phyloP scores from a whole-genome alignment of 306 rosid species.

The Casuarina cunninghamiana region DNA sequence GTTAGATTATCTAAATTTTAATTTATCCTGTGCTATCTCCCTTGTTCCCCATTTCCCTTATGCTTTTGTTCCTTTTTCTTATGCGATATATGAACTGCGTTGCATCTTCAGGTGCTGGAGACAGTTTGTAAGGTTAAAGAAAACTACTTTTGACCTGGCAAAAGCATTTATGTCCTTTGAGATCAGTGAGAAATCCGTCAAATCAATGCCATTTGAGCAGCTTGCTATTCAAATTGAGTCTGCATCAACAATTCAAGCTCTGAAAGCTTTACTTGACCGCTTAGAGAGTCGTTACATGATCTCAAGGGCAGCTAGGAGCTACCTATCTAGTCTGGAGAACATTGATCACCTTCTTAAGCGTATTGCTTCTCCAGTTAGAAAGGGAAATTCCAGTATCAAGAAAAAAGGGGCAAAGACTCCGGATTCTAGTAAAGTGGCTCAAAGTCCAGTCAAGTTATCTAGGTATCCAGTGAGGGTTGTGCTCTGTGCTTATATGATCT shows the following conservation, averaged over 20 bases:
- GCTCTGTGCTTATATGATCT: conserved; percentile 49
- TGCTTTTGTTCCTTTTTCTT: neutral
- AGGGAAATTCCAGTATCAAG: conserved; percentile 13
- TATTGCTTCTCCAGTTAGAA: conserved; percentile 44
- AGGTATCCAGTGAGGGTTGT: conserved; percentile 49
- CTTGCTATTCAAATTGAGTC: conserved; percentile 54
- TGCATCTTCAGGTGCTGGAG: conserved; percentile 51
- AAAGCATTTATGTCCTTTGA: conserved; percentile 38
- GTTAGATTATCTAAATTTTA: neutral
- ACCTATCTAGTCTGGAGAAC: conserved; percentile 37
- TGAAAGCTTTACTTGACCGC: conserved; percentile 49
- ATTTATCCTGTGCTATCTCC: neutral
- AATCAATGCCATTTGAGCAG: conserved; percentile 54
- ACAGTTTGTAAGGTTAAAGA: conserved; percentile 32
- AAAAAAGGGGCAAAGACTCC: neutral
- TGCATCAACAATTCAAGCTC: conserved; percentile 35
- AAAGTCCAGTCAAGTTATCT: conserved; percentile 29
- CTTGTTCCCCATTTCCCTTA: neutral
- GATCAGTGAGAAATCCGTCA: conserved; percentile 37
- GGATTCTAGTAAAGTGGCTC: conserved; percentile 7
- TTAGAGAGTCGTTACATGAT: conserved; percentile 43
- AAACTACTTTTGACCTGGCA: conserved; percentile 43
- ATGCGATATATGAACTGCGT: neutral
- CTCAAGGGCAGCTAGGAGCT: conserved; percentile 28
- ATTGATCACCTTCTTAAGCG: conserved; percentile 56